Base-by-base conservation (phyloP, 2,329 filamentous ascomycete species). In the Penicillium concentricum region DNA sequence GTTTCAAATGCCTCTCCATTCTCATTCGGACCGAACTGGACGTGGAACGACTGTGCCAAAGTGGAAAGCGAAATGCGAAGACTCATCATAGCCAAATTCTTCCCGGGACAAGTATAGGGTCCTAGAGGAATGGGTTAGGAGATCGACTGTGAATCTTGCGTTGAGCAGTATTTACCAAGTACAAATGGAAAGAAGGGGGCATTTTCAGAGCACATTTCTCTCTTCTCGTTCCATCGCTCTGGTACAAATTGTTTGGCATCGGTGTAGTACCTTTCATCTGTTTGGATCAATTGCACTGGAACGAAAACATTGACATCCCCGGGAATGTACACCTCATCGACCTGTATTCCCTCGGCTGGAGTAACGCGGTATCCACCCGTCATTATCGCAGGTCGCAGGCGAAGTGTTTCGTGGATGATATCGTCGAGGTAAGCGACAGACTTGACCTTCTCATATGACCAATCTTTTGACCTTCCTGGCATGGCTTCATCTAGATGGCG, bases 351-450 rank as follows among this genome's bases (percentile, higher is more conserved):
- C 18, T 61, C 45, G 1, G 56, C 22, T 4, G 76, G 75, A 1
- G 76, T 78, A 8, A 72, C 63, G 9, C 76, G 72, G 9, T 62
- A 62, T 10, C 57, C 61, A 13, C 71, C 71, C 2, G 63, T 65
- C 8, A 72, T 51, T 0, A 74, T 20, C 0, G 73, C 61, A 0
- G 76, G 74, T n/a, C 71, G 69, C 2, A 78, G 59, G 1, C 75
- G 66, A 54, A 73, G 65, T 2, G 67, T 67, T 49, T 64, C 49
- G 7, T 39, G 5, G 15, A 34, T 34, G 13, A 34, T 34, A 34
- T 34, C 32, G 32, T 34, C 32, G 15, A 34, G 32, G 5, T 34
- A 34, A 16, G 32, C 16, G 32, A 34, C 15, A 34, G 32, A 34
- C 32, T 34, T 34, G 13, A 34, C 32, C 15, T 34, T 34, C 13